phyloP scores from a whole-genome alignment of 1,284 basidiomycete genomes.

The Porodaedalea pini region DNA sequence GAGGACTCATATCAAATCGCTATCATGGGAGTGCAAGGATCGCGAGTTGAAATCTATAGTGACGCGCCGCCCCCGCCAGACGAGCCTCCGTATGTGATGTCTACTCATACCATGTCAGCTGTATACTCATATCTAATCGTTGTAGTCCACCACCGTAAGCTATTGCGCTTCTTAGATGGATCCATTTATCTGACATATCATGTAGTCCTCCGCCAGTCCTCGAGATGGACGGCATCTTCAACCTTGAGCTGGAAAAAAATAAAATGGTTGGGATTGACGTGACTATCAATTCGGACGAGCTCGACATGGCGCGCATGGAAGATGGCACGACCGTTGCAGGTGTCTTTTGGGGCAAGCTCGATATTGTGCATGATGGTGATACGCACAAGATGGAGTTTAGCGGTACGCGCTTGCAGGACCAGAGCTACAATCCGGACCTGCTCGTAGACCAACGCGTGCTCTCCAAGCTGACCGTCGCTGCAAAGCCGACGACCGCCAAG shows the following conservation, averaged over 20 bases:
- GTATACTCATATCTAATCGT: slow-evolving; percentile 21
- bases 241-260: slow-evolving; percentile 69
- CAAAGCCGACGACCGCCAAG: slow-evolving; percentile 68
- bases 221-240: slow-evolving; percentile 83
- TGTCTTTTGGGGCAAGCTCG: slow-evolving; percentile 79
- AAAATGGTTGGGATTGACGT: slow-evolving; percentile 75
- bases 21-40: slow-evolving; percentile 68
- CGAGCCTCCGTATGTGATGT: slow-evolving; percentile 66
- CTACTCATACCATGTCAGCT: not conserved
- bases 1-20: slow-evolving; percentile 84
- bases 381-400: slow-evolving; percentile 75
- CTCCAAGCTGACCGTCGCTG: slow-evolving; percentile 63
- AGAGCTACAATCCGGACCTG: slow-evolving; percentile 60
- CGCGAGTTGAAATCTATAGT: slow-evolving; percentile 76
- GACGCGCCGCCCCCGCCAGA: slow-evolving; percentile 76
- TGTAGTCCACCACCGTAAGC: slow-evolving; percentile 68
- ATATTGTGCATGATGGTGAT: slow-evolving; percentile 72
- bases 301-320: slow-evolving; percentile 84
- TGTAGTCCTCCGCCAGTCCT: slow-evolving; percentile 71
- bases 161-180: not conserved
- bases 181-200: slow-evolving; percentile 5
- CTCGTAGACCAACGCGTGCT: slow-evolving; percentile 72
- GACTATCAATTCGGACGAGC: slow-evolving; percentile 65
- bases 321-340: slow-evolving; percentile 80
- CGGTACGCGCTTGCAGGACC: slow-evolving; percentile 64